Evolutionary conservation across 176 grass and related monocot genomes (phyloP), one percentile per base, ranked within the genome.

Genomic region (Typha latifolia): DNA sequence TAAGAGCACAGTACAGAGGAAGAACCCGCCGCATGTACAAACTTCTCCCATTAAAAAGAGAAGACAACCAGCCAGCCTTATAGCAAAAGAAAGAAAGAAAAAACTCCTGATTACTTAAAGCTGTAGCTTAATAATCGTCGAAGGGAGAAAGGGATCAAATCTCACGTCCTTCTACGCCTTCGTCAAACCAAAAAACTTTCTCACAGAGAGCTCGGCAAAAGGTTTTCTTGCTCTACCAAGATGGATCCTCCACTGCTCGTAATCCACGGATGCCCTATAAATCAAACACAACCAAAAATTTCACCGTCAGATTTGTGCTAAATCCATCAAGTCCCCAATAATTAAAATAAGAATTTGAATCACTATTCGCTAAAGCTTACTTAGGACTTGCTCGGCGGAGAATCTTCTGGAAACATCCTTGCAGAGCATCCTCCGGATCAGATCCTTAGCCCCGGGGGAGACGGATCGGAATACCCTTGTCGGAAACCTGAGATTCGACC

Each of bases 361-460:
- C 0, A 32, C 3, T 12, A 53, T 4, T 0, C 7, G 1, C 0
- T 8, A 0, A 11, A 32, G 9, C 53, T 9, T 4, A 4, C 84
- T 69, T 0, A 95, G 83, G 79, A 89, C 86, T 68, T 95, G 77
- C 3, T 95, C 90, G 48, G 86, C 74, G 47, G 90, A 95, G 74
- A 95, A 52, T 31, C 90, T 72, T 1, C 90, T 72, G 1, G 80
- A 83, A 74, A 74, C 80, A 72, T 95, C 90, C 80, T 61, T 85
- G 77, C 77, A 90, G 32, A 95, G 77, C 90, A 95, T 95, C 66
- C 82, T 81, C 48, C 86, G 80, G 57, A 90, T 56, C 48, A 95
- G 81, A 69, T 95, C 86, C 86, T 95, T 95, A 22, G 90, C 90
- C 67, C 69, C 69, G 2, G 90, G 85, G 16, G 90, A 86, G 20